phyloP scores from a whole-genome alignment of 73 alveolate genomes.

The Paraurostyla sp. region DNA sequence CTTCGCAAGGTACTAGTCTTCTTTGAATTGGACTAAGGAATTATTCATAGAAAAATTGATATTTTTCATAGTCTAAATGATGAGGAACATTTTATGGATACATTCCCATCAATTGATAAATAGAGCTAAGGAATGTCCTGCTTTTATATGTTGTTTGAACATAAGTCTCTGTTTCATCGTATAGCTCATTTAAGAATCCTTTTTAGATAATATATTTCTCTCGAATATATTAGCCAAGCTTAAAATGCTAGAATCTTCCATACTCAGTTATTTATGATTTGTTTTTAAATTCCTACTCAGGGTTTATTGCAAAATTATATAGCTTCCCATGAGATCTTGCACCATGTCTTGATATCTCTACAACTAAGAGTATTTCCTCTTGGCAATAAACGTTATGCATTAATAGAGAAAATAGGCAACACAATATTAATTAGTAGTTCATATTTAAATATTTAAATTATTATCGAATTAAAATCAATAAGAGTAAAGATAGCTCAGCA shows the following conservation, averaged over 20 bases:
- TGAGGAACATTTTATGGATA: conserved; percentile 39
- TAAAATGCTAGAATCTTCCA: conserved; percentile 72
- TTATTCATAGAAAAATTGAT: not conserved
- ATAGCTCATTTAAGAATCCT: conserved; percentile 9
- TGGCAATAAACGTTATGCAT: not conserved
- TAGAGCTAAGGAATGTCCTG: conserved; percentile 36
- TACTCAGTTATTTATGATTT: conserved; percentile 29
- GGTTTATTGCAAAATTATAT: conserved; percentile 19
- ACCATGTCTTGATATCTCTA: conserved; percentile 77
- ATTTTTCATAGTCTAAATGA: conserved; percentile 12
- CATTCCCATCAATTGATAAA: conserved; percentile 34
- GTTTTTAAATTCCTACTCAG: conserved; percentile 28
- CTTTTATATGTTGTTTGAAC: conserved; percentile 42
- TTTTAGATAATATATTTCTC: conserved; percentile 43
- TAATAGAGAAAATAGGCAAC: not conserved
- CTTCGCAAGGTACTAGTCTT: not conserved
- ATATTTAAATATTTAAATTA: not conserved
- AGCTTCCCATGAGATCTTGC: conserved; percentile 73
- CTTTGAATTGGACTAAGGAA: not conserved
- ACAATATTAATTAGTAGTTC: not conserved
- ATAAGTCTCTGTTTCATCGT: conserved; percentile 49
- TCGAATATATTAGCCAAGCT: conserved; percentile 67
- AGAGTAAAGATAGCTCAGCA: not conserved
- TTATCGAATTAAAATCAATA: not conserved
- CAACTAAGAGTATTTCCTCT: conserved; percentile 50